phyloP scores from a whole-genome alignment of 148 eudicot species.

The Persicaria maculosa region DNA sequence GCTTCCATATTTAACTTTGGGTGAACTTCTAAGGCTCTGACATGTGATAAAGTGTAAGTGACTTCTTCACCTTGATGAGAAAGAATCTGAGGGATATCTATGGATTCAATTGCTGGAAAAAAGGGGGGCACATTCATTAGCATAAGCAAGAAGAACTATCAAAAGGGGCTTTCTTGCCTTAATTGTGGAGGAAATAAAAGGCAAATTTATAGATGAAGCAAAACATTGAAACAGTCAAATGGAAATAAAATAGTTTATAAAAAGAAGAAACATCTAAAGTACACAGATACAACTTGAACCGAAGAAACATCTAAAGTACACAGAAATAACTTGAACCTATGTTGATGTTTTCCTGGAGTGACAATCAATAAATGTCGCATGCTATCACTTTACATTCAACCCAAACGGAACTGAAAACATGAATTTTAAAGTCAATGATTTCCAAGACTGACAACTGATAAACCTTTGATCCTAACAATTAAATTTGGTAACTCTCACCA shows the following conservation, averaged over 20 bases:
- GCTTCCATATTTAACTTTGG: constrained; percentile 79
- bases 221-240: neutral
- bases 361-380: too few species aligned
- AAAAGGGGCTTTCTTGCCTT: neutral
- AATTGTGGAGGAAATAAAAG: neutral
- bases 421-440: too few species aligned
- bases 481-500: too few species aligned
- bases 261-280: neutral
- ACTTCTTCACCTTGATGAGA: constrained; percentile 99
- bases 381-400: too few species aligned
- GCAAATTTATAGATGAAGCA: neutral
- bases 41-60: constrained; percentile 86
- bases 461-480: too few species aligned
- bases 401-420: too few species aligned
- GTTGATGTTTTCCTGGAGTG: too few species aligned
- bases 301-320: too few species aligned
- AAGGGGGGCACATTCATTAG: neutral
- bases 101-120: constrained; percentile 63
- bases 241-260: neutral
- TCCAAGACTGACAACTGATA: too few species aligned
- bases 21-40: constrained; percentile 80
- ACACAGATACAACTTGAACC: too few species aligned
- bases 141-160: neutral
- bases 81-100: constrained; percentile 85
- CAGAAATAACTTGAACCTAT: too few species aligned